phyloP scores from a whole-genome alignment of 192 early-diverging fungal species.

The Linnemannia exigua region DNA sequence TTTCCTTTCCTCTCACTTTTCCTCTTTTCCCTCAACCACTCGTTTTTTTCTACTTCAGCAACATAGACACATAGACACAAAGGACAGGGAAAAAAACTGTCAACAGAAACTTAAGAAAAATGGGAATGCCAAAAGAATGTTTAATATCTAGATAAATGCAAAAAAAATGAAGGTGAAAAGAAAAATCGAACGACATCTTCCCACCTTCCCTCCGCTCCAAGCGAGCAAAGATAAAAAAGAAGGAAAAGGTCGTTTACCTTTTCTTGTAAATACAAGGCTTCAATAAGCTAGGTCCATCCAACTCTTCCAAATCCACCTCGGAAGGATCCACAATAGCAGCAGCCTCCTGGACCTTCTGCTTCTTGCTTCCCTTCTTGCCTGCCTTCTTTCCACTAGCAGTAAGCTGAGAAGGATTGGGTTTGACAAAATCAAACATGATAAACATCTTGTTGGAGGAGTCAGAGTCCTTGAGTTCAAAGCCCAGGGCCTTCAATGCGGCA shows the following conservation, averaged over 20 bases:
- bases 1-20: too few species aligned
- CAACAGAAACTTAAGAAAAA: background rate
- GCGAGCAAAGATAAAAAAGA: background rate
- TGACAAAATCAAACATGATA: conserved; percentile 87
- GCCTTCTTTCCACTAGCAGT: too few species aligned
- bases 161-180: background rate
- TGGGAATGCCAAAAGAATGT: background rate
- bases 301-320: conserved; percentile 29
- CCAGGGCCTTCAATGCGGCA: conserved; percentile 74
- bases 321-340: conserved; percentile 54
- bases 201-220: too few species aligned
- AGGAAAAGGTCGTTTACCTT: conserved; percentile 37
- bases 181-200: background rate
- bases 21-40: too few species aligned
- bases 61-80: background rate
- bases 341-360: conserved; percentile 55
- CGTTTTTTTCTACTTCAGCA: too few species aligned
- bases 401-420: conserved; percentile 57
- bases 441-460: conserved; percentile 96
- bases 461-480: conserved; percentile 80
- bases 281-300: conserved; percentile 63
- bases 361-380: conserved; percentile 61
- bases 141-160: background rate
- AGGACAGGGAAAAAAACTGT: background rate
- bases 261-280: conserved; percentile 76